Evolutionary conservation across 2,329 filamentous ascomycete genomes (phyloP), one percentile per base, ranked within the genome.

Genomic region (Fonsecaea erecta): DNA sequence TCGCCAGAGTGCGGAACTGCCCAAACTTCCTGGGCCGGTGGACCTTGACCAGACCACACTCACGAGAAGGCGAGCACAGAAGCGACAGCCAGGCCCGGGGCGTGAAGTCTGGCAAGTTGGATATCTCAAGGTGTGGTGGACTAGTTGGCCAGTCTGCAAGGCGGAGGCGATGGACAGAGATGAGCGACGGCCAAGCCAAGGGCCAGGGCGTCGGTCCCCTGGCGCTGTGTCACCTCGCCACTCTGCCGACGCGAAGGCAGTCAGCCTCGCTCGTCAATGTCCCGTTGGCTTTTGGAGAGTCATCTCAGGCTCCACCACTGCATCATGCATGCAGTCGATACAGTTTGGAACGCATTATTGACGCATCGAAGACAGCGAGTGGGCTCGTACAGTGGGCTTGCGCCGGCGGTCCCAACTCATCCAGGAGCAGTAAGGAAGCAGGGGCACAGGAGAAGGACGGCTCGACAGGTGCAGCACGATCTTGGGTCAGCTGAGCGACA

Each of bases 161-260:
- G 64, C 62, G 59, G n/a, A n/a, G 62, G 62, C 53, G 63, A 68
- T 65, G 63, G 52, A 60, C 56, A 63, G 56, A 26, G 57, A 59
- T 60, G 66, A 30, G 48, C 52, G 57, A 62, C 34, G 43, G n/a
- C n/a, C 30, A 11, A 53, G 30, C 7, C 48, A 51, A 52, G 60
- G 51, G 26, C n/a, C 48, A 18, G 57, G 34, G 35, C 11, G 48
- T 43, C 34, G 24, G 52, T 53, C 52, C 34, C 58, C 57, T 59
- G 53, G 48, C 62, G 63, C 59, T 67, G 67, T 69, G 62, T 67
- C 64, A 69, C 67, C 62, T 63, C 62, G 62, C 61, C 63, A 67
- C 52, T 64, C 46, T 66, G 52, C 55, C 64, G 64, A 63, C 59
- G 28, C 58, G 53, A 62, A 63, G 59, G 67, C 62, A 61, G 60